These are phyloP conservation scores for Penicillium verhagenii DNA, from an alignment of 495 filamentous ascomycete genomes.

Conservation along the genomic window DNA sequence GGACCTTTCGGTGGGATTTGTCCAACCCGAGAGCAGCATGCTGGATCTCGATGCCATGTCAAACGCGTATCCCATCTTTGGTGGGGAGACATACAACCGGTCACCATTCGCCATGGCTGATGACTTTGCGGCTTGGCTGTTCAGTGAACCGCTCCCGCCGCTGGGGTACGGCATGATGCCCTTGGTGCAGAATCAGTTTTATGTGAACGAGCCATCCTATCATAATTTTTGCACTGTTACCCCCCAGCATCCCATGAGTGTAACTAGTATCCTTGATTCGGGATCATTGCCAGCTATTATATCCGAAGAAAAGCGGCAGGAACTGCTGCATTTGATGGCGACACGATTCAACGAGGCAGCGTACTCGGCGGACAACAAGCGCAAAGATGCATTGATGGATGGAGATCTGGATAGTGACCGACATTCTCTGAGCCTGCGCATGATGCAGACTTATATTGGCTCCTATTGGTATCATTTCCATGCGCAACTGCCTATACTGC, in stretches of 20 bases:
- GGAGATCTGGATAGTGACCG: constrained; percentile 69
- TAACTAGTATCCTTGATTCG: constrained; percentile 85
- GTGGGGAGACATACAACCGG: constrained; percentile 73
- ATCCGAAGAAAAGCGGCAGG: constrained; percentile 82
- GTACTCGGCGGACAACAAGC: constrained; percentile 68
- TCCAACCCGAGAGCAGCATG: constrained; percentile 19
- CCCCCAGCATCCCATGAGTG: constrained; percentile 78
- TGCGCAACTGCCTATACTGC: constrained; percentile 89
- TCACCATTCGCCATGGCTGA: constrained; percentile 89
- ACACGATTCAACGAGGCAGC: constrained; percentile 79
- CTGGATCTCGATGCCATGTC: constrained; percentile 62
- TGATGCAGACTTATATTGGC: constrained; percentile 93
- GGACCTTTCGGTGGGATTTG: constrained; percentile 20
- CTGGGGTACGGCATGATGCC: constrained; percentile 41
- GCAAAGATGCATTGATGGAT: constrained; percentile 74
- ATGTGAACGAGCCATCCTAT: constrained; percentile 41
- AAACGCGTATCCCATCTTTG: constrained; percentile 80
- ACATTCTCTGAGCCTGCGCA: constrained; percentile 83
- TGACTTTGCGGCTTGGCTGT: constrained; percentile 88
- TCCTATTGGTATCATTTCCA: constrained; percentile 97
- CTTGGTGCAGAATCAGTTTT: constrained; percentile 38
- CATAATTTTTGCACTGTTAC: constrained; percentile 37
- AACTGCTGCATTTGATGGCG: constrained; percentile 82
- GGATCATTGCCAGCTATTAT: constrained; percentile 74
- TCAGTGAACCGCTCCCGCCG: constrained; percentile 61